phyloP scores from a whole-genome alignment of 495 filamentous ascomycete genomes.

The Neurospora tetrasperma region DNA sequence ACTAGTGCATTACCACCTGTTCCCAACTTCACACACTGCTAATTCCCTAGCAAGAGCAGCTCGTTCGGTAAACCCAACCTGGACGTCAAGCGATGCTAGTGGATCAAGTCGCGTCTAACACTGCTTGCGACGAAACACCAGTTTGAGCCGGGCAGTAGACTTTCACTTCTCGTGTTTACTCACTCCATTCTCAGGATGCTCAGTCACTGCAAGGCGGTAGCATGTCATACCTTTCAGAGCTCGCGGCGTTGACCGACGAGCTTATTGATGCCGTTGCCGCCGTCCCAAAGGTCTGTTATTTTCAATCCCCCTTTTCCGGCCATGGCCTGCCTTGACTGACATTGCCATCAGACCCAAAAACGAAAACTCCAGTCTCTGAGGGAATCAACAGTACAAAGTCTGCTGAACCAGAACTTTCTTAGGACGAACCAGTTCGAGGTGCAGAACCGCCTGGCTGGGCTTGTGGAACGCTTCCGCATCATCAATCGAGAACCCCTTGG shows the following conservation, averaged over 20 bases:
- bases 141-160: neutral
- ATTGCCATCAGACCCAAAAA: constrained; percentile 26
- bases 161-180: neutral
- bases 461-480: constrained; percentile 82
- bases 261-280: constrained; percentile 36
- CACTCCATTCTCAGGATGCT: constrained; percentile 7
- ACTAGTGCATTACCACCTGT: neutral
- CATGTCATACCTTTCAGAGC: constrained; percentile 41
- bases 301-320: neutral
- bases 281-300: constrained; percentile 16
- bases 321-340: neutral
- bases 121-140: neutral
- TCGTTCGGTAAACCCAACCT: neutral
- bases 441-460: constrained; percentile 56
- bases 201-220: neutral
- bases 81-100: neutral
- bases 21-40: neutral
- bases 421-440: constrained; percentile 89
- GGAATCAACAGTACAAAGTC: constrained; percentile 41
- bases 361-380: constrained; percentile 36
- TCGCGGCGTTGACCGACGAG: constrained; percentile 43
- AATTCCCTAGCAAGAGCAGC: neutral
- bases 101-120: neutral
- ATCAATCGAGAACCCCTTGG: constrained; percentile 68
- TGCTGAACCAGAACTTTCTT: constrained; percentile 51